A percentile compares a stretch with the other conserved stretches of the same genome.
Conservation (phyloP, 2,329 filamentous ascomycete genomes). For the Calonectria pseudoturangicola region DNA sequence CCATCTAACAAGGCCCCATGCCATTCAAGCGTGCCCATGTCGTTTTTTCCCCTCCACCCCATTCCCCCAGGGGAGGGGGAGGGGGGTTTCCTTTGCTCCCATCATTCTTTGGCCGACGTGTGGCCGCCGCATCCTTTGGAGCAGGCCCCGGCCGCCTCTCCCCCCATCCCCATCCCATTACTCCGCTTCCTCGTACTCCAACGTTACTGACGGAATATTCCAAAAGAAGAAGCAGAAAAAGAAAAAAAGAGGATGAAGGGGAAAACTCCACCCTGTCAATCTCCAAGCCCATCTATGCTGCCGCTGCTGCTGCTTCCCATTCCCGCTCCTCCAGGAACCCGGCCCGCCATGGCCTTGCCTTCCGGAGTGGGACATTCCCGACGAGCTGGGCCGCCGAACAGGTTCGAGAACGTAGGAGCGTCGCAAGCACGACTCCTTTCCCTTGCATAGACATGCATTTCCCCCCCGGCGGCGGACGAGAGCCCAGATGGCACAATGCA, state of each 20-base stretch:
- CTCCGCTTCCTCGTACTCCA: not conserved
- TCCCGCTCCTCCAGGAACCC: conserved; percentile 1
- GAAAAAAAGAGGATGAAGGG: not conserved
- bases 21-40: not conserved
- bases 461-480: not conserved
- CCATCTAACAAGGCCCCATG: conserved; percentile 4
- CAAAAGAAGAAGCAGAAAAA: not conserved
- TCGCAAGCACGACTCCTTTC: conserved; percentile 1
- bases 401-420: conserved; percentile 20
- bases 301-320: not conserved
- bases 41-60: not conserved
- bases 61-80: not conserved
- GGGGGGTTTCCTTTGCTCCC: not conserved
- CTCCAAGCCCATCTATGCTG: not conserved
- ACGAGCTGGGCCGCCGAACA: conserved; percentile 16
- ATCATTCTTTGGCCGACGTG: conserved; percentile 34
- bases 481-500: not conserved
- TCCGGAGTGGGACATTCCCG: conserved; percentile 12
- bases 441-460: conserved; percentile 13
- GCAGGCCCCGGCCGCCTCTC: not conserved
- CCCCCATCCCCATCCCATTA: not conserved
- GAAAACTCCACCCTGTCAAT: not conserved
- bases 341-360: not conserved
- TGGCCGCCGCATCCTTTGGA: conserved; percentile 15
- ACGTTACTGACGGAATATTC: conserved; percentile 21